phyloP scores from a whole-genome alignment of 345 rosid genomes.

The Ceriops decandra region DNA sequence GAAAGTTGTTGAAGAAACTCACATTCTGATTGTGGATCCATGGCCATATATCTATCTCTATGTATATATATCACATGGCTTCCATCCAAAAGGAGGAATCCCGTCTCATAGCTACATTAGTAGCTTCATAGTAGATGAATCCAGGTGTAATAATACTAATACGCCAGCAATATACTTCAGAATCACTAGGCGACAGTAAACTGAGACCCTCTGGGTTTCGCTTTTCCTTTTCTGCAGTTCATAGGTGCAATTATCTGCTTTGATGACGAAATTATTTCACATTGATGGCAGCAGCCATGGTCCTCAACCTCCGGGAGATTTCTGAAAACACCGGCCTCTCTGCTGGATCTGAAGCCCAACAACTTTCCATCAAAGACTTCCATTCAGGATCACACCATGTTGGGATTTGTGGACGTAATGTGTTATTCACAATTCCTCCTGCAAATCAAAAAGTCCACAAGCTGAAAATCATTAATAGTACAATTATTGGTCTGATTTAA shows the following conservation, averaged over 20 bases:
- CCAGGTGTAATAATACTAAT: constrained; percentile 29
- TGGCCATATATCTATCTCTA: constrained; percentile 5
- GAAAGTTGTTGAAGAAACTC: constrained; percentile 14
- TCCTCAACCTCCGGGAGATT: constrained; percentile 84
- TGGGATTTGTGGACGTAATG: constrained; percentile 89
- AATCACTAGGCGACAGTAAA: constrained; percentile 21
- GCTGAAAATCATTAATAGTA: too few species aligned
- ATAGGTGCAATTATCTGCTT: constrained; percentile 15
- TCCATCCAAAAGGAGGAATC: constrained; percentile 16
- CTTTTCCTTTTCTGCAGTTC: constrained; percentile 6
- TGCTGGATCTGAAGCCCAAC: constrained; percentile 86
- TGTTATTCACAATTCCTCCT: constrained; percentile 94
- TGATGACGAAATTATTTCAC: constrained; percentile 45
- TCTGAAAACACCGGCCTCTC: constrained; percentile 94
- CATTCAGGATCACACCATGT: constrained; percentile 99
- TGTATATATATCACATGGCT: constrained; percentile 5
- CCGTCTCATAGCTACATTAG: constrained; percentile 20
- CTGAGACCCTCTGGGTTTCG: constrained; percentile 6
- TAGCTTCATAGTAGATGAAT: constrained; percentile 16
- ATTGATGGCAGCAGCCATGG: constrained; percentile 92
- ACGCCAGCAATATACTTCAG: constrained; percentile 21
- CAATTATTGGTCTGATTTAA: too few species aligned
- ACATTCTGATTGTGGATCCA: constrained; percentile 25
- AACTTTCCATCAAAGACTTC: constrained; percentile 85
- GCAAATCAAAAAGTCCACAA: constrained; percentile 8